Percentiles rank a stretch among this genome's conserved stretches.
These are phyloP conservation scores for Colletotrichum paranaense DNA, from an alignment of 2,329 filamentous ascomycete species.

Conservation along the genomic window DNA sequence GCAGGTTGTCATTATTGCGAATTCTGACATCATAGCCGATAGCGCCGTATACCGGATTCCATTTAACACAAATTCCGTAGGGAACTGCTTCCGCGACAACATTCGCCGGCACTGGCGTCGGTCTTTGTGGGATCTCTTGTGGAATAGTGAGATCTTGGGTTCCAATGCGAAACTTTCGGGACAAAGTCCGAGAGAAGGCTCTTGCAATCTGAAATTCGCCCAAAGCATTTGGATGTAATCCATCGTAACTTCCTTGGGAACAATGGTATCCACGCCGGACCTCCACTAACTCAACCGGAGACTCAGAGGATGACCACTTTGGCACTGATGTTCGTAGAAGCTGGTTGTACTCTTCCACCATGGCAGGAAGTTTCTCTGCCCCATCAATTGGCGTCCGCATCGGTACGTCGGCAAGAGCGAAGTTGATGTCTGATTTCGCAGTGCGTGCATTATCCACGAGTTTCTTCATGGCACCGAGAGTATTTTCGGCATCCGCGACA, in stretches of 20 bases:
- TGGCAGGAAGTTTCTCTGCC: slow-evolving; percentile 39
- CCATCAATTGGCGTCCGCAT: slow-evolving; percentile 40
- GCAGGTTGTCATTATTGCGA: not conserved
- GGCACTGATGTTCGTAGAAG: slow-evolving; percentile 39
- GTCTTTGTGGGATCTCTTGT: slow-evolving; percentile 34
- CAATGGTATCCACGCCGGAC: slow-evolving; percentile 45
- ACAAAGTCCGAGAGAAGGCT: slow-evolving; percentile 49
- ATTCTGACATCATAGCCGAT: slow-evolving; percentile 35
- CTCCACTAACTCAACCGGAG: slow-evolving; percentile 46
- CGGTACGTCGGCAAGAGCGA: slow-evolving; percentile 45
- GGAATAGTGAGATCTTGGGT: slow-evolving; percentile 40
- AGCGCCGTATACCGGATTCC: slow-evolving; percentile 41
- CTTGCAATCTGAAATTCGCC: slow-evolving; percentile 55
- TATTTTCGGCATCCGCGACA: slow-evolving; percentile 34
- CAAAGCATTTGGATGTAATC: slow-evolving; percentile 53
- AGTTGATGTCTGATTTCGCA: slow-evolving; percentile 41
- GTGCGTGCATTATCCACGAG: slow-evolving; percentile 45
- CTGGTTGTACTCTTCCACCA: slow-evolving; percentile 42
- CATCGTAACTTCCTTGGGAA: slow-evolving; percentile 49
- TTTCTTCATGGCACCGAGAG: slow-evolving; percentile 38
- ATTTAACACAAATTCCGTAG: slow-evolving; percentile 37
- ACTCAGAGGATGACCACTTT: slow-evolving; percentile 40
- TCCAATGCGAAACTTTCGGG: slow-evolving; percentile 40
- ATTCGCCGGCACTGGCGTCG: slow-evolving; percentile 30
- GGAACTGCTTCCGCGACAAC: slow-evolving; percentile 27